phyloP scores from a whole-genome alignment of 2,329 filamentous ascomycete species.

The Xylaria arbuscula region DNA sequence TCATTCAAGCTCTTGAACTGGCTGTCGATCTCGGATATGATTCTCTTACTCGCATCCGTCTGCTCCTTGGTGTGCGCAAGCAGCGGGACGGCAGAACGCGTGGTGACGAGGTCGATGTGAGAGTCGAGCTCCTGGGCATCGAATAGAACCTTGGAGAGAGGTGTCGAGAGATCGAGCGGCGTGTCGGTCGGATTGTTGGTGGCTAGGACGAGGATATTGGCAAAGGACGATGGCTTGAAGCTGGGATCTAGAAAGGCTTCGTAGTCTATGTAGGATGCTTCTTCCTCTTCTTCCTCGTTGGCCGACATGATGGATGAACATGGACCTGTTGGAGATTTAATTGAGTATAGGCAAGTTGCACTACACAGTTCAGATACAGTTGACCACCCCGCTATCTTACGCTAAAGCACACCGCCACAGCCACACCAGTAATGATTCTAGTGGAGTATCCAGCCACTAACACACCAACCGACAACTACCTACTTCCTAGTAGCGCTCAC shows the following conservation, averaged over 20 bases:
- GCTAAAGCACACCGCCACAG: not conserved
- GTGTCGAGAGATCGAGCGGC: constrained; percentile 91
- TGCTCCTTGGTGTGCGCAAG: constrained; percentile 81
- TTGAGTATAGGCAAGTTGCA: too few relatives aligned
- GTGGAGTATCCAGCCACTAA: constrained; percentile 10
- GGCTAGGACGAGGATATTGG: constrained; percentile 85
- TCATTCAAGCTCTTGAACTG: constrained; percentile 85
- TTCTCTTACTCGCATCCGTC: constrained; percentile 75
- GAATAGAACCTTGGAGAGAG: constrained; percentile 91
- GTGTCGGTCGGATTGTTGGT: constrained; percentile 94
- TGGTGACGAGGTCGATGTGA: constrained; percentile 90
- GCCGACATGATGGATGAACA: constrained; percentile 48
- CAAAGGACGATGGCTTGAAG: constrained; percentile 85
- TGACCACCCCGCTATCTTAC: not conserved
- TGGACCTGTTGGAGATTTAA: not conserved
- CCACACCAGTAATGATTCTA: not conserved
- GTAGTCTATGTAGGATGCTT: constrained; percentile 93
- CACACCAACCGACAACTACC: not conserved
- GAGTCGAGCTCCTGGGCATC: constrained; percentile 97
- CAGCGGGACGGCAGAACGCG: constrained; percentile 82
- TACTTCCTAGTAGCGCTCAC: too few relatives aligned
- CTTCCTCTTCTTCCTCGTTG: constrained; percentile 61
- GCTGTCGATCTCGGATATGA: constrained; percentile 80
- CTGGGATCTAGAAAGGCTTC: constrained; percentile 85
- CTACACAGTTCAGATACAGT: not conserved